These are phyloP conservation scores for Trichoderma reesei DNA, from an alignment of 495 filamentous ascomycete species.

Conservation along the genomic window DNA sequence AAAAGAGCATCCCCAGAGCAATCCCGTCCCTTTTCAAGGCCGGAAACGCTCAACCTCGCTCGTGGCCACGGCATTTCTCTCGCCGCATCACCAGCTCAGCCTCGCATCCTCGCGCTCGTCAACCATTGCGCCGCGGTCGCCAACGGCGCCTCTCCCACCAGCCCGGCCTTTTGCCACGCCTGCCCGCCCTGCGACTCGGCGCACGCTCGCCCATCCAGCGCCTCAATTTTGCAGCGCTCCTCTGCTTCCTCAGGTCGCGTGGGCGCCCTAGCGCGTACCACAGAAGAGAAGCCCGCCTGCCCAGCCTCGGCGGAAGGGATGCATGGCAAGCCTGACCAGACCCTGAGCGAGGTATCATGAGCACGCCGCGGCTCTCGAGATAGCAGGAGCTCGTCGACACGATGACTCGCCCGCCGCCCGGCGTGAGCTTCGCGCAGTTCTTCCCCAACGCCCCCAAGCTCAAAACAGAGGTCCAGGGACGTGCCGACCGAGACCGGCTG, in stretches of 20 bases:
- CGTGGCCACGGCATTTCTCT: not conserved
- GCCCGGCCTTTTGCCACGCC: not conserved
- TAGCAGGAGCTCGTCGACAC: constrained; percentile 34
- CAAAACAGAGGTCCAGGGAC: constrained; percentile 28
- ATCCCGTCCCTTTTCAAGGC: constrained; percentile 7
- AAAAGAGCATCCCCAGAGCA: constrained; percentile 3
- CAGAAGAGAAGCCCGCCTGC: not conserved
- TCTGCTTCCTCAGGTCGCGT: constrained; percentile 7
- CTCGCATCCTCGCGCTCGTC: not conserved
- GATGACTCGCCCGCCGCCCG: constrained; percentile 65
- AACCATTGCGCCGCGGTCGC: not conserved
- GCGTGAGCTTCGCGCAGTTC: constrained; percentile 78
- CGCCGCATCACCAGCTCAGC: not conserved
- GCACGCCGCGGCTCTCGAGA: constrained; percentile 39
- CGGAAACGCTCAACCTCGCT: not conserved
- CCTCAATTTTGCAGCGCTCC: constrained; percentile 7
- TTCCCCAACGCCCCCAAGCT: constrained; percentile 67
- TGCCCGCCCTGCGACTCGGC: not conserved
- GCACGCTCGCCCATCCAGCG: not conserved
- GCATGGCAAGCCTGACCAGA: constrained; percentile 4
- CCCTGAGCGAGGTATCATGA: constrained; percentile 39
- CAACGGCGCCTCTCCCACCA: not conserved
- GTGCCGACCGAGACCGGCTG: constrained; percentile 35
- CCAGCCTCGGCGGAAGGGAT: constrained; percentile 1
- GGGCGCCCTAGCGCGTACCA: constrained; percentile 7